A percentile compares a stretch with the other conserved stretches of the same genome.
phyloP scores from a whole-genome alignment of 495 filamentous ascomycete genomes.

The Pyrenula aspistea region DNA sequence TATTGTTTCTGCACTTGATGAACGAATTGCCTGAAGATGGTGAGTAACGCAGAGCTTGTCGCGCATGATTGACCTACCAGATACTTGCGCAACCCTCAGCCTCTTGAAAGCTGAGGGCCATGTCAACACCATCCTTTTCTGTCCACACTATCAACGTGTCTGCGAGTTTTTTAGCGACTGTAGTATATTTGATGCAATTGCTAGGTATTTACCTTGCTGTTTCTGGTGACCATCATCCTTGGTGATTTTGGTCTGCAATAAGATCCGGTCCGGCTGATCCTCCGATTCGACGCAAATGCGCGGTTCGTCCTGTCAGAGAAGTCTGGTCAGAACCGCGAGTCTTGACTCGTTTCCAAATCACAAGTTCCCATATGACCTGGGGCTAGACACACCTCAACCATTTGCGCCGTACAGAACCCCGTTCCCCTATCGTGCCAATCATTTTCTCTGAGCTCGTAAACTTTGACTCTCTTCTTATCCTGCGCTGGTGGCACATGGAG shows the following conservation, averaged over 20 bases:
- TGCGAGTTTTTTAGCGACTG: conserved; percentile 18
- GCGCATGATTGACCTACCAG: too few species aligned
- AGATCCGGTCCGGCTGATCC: conserved; percentile 68
- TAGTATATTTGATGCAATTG: not conserved
- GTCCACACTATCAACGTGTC: conserved; percentile 99
- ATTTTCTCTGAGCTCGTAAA: conserved; percentile 95
- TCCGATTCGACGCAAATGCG: conserved; percentile 88
- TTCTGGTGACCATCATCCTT: conserved; percentile 98
- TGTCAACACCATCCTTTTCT: conserved; percentile 74
- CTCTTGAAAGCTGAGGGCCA: conserved; percentile 98
- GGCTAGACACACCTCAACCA: conserved; percentile 53
- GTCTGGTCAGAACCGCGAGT: not conserved
- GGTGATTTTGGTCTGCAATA: conserved; percentile 78
- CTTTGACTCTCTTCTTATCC: conserved; percentile 95
- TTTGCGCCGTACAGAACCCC: conserved; percentile 79
- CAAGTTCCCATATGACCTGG: not conserved
- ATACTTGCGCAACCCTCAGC: conserved; percentile 87
- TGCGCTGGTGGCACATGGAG: conserved; percentile 69
- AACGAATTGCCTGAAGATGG: conserved; percentile 87
- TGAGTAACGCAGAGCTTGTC: too few species aligned
- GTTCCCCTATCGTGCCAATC: conserved; percentile 99
- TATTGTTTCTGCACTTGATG: conserved; percentile 59
- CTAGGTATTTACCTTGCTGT: conserved; percentile 65
- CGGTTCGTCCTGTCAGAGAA: conserved; percentile 53
- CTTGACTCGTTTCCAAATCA: too few species aligned